Conservation (phyloP, 176 grass and related monocot genomes). For the Triticum turgidum region DNA sequence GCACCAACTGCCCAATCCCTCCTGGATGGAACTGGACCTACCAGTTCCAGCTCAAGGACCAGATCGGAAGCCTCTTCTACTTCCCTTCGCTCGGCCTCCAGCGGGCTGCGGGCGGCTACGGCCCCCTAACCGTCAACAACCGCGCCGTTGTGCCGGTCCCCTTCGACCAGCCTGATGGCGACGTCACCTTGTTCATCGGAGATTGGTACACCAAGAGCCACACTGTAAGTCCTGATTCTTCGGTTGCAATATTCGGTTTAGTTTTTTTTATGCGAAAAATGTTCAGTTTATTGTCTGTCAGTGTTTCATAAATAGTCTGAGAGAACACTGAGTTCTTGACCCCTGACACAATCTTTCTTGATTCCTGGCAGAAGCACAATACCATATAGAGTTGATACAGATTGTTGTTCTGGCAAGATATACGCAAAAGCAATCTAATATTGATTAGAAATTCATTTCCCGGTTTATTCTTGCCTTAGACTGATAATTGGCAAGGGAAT, state of each 20-base stretch:
- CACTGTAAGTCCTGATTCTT: constrained; percentile 44
- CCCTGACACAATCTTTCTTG: background rate
- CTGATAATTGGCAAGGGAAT: background rate
- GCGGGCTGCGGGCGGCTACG: constrained; percentile 68
- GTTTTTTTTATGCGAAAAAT: background rate
- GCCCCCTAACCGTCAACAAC: constrained; percentile 71
- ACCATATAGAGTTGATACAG: background rate
- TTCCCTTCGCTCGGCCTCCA: constrained; percentile 81
- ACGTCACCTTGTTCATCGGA: constrained; percentile 75
- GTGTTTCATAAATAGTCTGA: background rate
- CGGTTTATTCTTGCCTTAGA: background rate
- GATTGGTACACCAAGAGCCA: constrained; percentile 94
- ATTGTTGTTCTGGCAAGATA: background rate
- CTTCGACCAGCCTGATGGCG: constrained; percentile 65
- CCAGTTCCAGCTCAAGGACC: constrained; percentile 95
- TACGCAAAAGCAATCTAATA: background rate
- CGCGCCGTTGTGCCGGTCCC: constrained; percentile 57
- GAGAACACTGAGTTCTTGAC: constrained; percentile 17
- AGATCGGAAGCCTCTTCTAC: constrained; percentile 97
- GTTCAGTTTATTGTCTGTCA: background rate
- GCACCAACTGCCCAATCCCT: constrained; percentile 93
- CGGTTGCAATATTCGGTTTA: background rate
- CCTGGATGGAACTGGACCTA: constrained; percentile 97
- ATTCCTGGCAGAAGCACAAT: background rate
- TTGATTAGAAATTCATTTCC: constrained; percentile 1